These are phyloP conservation scores for Artemisia argyi DNA, from an alignment of 129 eudicot species.

Conservation along the genomic window DNA sequence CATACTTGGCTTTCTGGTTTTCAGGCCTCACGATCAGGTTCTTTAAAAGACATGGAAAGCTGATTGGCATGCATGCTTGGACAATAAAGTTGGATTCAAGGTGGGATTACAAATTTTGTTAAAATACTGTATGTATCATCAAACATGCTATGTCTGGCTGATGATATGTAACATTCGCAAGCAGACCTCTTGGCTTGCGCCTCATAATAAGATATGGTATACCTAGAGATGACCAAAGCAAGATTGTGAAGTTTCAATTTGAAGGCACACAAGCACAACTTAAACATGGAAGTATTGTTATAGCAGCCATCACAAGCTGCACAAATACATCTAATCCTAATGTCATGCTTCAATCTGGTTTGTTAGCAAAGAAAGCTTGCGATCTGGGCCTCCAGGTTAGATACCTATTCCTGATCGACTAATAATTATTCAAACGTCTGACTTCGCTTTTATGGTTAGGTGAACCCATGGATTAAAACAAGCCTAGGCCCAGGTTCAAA, in stretches of 20 bases:
- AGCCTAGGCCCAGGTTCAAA: constrained; percentile 31
- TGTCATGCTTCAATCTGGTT: constrained; percentile 31
- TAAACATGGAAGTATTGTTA: constrained; percentile 28
- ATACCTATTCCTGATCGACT: neutral
- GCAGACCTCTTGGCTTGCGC: no score
- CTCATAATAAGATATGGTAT: constrained; percentile 15
- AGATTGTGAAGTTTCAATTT: constrained; percentile 21
- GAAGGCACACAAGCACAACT: constrained; percentile 15
- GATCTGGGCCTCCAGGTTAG: constrained; percentile 27
- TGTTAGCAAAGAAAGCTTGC: constrained; percentile 34
- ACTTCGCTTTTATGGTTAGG: constrained; percentile 9
- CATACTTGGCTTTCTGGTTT: neutral
- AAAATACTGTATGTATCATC: neutral
- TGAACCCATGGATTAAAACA: constrained; percentile 36
- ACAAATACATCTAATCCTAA: constrained; percentile 38
- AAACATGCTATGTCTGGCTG: no score
- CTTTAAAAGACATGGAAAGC: constrained; percentile 23
- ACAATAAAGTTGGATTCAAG: constrained; percentile 34
- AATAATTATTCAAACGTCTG: neutral
- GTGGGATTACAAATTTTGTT: constrained; percentile 11
- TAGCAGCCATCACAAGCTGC: constrained; percentile 38
- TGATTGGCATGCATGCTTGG: constrained; percentile 36
- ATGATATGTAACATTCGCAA: no score
- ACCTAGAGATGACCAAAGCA: constrained; percentile 16
- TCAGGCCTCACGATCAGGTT: constrained; percentile 34